A percentile compares a stretch with the other conserved stretches of the same genome.
phyloP scores from a whole-genome alignment of 2,329 filamentous ascomycete species.

The Cladosporium sp. region DNA sequence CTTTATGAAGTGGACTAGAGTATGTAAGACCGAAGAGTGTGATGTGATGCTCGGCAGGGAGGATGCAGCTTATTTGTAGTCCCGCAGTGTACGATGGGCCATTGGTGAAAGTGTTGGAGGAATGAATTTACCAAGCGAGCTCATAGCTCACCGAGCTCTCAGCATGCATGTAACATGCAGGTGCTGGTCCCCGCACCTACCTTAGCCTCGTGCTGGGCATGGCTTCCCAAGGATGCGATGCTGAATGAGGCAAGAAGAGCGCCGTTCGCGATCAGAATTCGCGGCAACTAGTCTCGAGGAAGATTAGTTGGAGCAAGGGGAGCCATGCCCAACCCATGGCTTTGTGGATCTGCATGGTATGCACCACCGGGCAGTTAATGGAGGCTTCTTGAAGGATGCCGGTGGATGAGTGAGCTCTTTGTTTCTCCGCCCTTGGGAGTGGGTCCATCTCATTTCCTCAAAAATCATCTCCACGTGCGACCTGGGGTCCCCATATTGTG shows the following conservation, averaged over 20 bases:
- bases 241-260: slow-evolving; percentile 11
- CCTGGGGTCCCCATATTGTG: slow-evolving; percentile 11
- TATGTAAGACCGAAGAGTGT: background rate
- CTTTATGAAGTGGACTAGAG: background rate
- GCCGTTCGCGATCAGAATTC: slow-evolving; percentile 1
- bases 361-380: background rate
- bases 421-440: background rate
- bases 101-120: slow-evolving; percentile 6
- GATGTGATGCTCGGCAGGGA: background rate
- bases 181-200: slow-evolving; percentile 15
- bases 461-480: background rate
- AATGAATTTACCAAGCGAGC: slow-evolving; percentile 17
- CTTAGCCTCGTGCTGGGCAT: slow-evolving; percentile 8
- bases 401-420: background rate
- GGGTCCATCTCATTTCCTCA: slow-evolving; percentile 12
- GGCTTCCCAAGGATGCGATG: background rate
- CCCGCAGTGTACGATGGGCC: background rate
- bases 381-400: background rate
- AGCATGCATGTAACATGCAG: slow-evolving; percentile 13
- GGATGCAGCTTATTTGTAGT: slow-evolving; percentile 16
- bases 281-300: slow-evolving; percentile 7
- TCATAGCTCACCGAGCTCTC: slow-evolving; percentile 13
- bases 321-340: background rate
- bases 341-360: background rate
- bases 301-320: slow-evolving; percentile 7